Percentiles rank a stretch among this genome's conserved stretches.
phyloP scores from a whole-genome alignment of 768 basidiomycete genomes.

The Boletus tylopilopsis region DNA sequence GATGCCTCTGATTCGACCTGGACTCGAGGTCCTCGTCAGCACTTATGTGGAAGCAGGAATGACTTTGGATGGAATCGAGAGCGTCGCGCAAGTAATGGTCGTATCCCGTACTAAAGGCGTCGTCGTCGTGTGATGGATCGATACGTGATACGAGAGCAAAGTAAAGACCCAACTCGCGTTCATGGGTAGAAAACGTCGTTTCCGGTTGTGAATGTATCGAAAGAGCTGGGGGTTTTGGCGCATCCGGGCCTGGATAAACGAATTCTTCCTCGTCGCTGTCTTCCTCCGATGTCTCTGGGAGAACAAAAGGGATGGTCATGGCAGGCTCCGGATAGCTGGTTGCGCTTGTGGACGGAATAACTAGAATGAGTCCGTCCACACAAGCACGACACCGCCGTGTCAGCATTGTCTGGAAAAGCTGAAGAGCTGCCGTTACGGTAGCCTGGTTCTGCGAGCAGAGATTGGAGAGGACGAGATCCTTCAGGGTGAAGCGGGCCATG shows the following conservation, averaged over 20 bases:
- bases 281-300: conserved; percentile 26
- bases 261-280: conserved; percentile 53
- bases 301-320: conserved; percentile 29
- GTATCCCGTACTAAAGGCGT: conserved; percentile 81
- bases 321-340: conserved; percentile 70
- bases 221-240: conserved; percentile 9
- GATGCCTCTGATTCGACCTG: conserved; percentile 55
- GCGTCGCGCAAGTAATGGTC: conserved; percentile 82
- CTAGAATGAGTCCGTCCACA: conserved; percentile 64
- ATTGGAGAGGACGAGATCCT: conserved; percentile 82
- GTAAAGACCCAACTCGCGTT: conserved; percentile 81
- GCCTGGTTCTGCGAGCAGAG: conserved; percentile 62
- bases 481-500: conserved; percentile 85
- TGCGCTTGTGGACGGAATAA: conserved; percentile 65
- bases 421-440: conserved; percentile 73
- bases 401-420: conserved; percentile 76
- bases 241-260: conserved; percentile 36
- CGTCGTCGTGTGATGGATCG: conserved; percentile 63
- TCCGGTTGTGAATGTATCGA: conserved; percentile 58
- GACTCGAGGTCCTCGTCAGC: conserved; percentile 39
- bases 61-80: conserved; percentile 59
- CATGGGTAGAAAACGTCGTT: conserved; percentile 75
- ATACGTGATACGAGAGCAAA: conserved; percentile 73
- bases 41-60: conserved; percentile 52
- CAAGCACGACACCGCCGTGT: conserved; percentile 61